A percentile compares a stretch with the other conserved stretches of the same genome.
Evolutionary conservation across 2,329 filamentous ascomycete genomes (phyloP).

Genomic region (Paracamarosporium sp.): DNA sequence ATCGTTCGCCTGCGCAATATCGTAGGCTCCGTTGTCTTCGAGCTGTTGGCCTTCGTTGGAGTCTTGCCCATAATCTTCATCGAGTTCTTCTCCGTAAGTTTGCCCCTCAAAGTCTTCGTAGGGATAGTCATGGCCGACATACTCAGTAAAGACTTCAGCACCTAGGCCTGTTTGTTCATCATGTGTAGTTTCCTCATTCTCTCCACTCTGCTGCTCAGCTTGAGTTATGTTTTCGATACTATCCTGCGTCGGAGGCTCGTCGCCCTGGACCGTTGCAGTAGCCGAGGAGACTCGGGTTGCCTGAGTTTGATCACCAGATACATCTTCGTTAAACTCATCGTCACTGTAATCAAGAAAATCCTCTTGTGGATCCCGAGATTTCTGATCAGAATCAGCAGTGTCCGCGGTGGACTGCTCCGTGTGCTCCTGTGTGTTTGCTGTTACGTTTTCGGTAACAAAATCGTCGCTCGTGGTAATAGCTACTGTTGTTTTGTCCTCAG

Average conservation of each 20-base stretch:
- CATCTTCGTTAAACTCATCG: slow-evolving; percentile 41
- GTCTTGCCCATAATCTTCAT: slow-evolving; percentile 23
- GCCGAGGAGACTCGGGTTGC: slow-evolving; percentile 28
- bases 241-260: slow-evolving; percentile 26
- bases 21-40: slow-evolving; percentile 19
- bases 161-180: slow-evolving; percentile 8
- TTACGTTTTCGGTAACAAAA: not conserved
- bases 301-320: slow-evolving; percentile 13
- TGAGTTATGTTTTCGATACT: slow-evolving; percentile 4
- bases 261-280: slow-evolving; percentile 44
- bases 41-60: slow-evolving; percentile 20
- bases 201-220: not conserved
- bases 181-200: slow-evolving; percentile 8
- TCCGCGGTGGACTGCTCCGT: not conserved
- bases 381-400: slow-evolving; percentile 5
- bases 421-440: not conserved
- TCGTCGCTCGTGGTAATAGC: not conserved
- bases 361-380: slow-evolving; percentile 36
- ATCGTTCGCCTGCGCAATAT: slow-evolving; percentile 17
- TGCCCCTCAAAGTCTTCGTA: slow-evolving; percentile 9
- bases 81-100: slow-evolving; percentile 17
- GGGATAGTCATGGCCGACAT: not conserved
- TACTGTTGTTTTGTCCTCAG: not conserved
- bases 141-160: slow-evolving; percentile 1
- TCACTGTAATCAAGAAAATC: slow-evolving; percentile 61